These are phyloP conservation scores for Blastobotrys aristatus DNA, from an alignment of 1,139 yeast species.

Conservation along the genomic window DNA sequence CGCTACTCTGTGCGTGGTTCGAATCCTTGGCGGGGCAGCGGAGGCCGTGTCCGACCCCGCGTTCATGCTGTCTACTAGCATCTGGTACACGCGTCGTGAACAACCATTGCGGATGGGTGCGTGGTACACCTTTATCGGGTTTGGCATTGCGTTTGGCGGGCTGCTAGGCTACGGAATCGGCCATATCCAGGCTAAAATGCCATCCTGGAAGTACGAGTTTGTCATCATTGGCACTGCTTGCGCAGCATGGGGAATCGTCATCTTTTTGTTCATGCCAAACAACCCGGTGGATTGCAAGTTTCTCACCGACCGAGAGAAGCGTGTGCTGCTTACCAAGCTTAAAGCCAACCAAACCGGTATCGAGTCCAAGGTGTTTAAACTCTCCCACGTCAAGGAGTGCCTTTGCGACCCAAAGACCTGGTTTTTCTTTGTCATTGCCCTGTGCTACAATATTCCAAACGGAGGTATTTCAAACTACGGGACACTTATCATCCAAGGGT, in stretches of 20 bases:
- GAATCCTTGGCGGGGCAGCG: slow-evolving; percentile 51
- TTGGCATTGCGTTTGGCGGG: slow-evolving; percentile 37
- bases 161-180: slow-evolving; percentile 42
- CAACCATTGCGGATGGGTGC: slow-evolving; percentile 41
- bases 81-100: slow-evolving; percentile 50
- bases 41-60: slow-evolving; percentile 55
- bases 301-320: slow-evolving; percentile 46
- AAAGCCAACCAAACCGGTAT: slow-evolving; percentile 44
- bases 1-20: slow-evolving; percentile 46
- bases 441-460: slow-evolving; percentile 43
- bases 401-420: slow-evolving; percentile 38
- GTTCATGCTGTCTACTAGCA: slow-evolving; percentile 48
- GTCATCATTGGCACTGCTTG: slow-evolving; percentile 30
- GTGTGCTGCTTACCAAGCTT: slow-evolving; percentile 50
- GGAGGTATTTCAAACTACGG: slow-evolving; percentile 42
- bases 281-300: slow-evolving; percentile 52
- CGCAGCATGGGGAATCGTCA: slow-evolving; percentile 44
- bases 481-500: slow-evolving; percentile 27
- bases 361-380: slow-evolving; percentile 48
- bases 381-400: slow-evolving; percentile 45
- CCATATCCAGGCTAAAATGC: slow-evolving; percentile 30
- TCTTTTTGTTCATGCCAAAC: slow-evolving; percentile 47
- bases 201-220: slow-evolving; percentile 41
- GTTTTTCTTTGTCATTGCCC: slow-evolving; percentile 39
- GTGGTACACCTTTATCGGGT: slow-evolving; percentile 23